Percentiles rank a stretch among this genome's conserved stretches.
These are phyloP conservation scores for Erythrophleum ivorense DNA, from an alignment of 331 rosid species.

Conservation along the genomic window DNA sequence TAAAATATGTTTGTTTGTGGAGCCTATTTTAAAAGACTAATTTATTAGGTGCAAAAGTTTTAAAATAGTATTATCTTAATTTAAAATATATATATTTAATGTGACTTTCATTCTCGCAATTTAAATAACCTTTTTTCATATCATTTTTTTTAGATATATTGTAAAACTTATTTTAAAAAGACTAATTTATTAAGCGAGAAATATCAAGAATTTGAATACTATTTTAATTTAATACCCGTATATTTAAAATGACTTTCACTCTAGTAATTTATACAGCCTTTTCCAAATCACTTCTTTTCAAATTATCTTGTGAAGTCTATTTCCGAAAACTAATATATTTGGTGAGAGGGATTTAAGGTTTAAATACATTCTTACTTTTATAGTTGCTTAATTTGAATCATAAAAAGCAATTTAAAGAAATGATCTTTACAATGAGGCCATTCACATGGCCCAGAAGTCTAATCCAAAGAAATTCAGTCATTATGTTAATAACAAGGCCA, in stretches of 20 bases:
- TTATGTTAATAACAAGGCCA: constrained; percentile 10
- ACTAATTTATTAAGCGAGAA: not conserved
- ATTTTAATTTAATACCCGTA: not conserved
- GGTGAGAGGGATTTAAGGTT: not conserved
- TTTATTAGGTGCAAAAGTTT: too few relatives aligned
- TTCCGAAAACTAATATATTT: not conserved
- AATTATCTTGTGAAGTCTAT: not conserved
- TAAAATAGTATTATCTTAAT: not conserved
- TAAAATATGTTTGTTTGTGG: too few relatives aligned
- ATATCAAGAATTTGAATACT: not conserved
- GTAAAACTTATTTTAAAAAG: not conserved
- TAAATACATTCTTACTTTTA: not conserved
- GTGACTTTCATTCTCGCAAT: not conserved
- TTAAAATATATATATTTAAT: not conserved
- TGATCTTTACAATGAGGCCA: constrained; percentile 47
- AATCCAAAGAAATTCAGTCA: not conserved
- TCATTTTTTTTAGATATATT: too few relatives aligned
- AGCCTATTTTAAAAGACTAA: too few relatives aligned
- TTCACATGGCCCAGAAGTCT: constrained; percentile 47
- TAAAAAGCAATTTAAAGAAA: constrained; percentile 1
- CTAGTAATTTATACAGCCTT: not conserved
- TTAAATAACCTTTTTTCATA: not conserved
- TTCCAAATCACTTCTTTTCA: not conserved
- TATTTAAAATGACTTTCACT: not conserved
- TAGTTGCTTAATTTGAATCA: not conserved